phyloP scores from a whole-genome alignment of 2,329 filamentous ascomycete species.

The Sarocladiaceae sp. region DNA sequence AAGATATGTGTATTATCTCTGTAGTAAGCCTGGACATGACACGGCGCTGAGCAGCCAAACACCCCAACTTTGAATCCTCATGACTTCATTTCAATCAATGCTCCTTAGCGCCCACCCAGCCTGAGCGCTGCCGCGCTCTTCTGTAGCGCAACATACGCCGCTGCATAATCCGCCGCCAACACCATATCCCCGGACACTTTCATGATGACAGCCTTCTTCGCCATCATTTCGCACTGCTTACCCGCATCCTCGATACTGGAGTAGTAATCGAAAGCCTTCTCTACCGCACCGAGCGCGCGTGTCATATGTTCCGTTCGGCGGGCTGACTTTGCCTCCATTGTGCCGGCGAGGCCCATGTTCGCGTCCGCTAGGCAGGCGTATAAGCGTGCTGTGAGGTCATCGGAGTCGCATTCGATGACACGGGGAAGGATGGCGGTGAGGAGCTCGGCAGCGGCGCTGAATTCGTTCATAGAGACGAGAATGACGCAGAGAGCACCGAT shows the following conservation, averaged over 20 bases:
- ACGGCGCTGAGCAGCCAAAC: not conserved
- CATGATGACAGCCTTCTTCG: conserved; percentile 75
- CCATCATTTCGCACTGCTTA: conserved; percentile 72
- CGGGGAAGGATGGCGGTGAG: conserved; percentile 67
- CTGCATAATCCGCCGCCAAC: conserved; percentile 60
- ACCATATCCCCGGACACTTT: conserved; percentile 59
- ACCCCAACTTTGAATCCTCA: not conserved
- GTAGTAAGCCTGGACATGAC: not conserved
- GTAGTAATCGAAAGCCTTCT: conserved; percentile 58
- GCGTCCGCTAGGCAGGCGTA: conserved; percentile 71
- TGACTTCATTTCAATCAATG: not conserved
- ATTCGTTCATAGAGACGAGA: conserved; percentile 64
- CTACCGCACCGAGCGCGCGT: conserved; percentile 53
- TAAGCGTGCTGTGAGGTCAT: conserved; percentile 54
- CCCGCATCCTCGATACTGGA: conserved; percentile 56
- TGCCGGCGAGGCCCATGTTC: conserved; percentile 68
- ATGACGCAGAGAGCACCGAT: conserved; percentile 62
- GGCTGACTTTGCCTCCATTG: conserved; percentile 32
- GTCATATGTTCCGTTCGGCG: conserved; percentile 51
- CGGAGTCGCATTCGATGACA: conserved; percentile 64
- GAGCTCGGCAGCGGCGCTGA: conserved; percentile 57
- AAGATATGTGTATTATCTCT: not conserved
- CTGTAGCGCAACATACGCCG: conserved; percentile 55
- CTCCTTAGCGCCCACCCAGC: conserved; percentile 13
- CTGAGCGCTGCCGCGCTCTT: conserved; percentile 28